Conservation (phyloP, 768 basidiomycete genomes). For the Mrakia gelida region DNA sequence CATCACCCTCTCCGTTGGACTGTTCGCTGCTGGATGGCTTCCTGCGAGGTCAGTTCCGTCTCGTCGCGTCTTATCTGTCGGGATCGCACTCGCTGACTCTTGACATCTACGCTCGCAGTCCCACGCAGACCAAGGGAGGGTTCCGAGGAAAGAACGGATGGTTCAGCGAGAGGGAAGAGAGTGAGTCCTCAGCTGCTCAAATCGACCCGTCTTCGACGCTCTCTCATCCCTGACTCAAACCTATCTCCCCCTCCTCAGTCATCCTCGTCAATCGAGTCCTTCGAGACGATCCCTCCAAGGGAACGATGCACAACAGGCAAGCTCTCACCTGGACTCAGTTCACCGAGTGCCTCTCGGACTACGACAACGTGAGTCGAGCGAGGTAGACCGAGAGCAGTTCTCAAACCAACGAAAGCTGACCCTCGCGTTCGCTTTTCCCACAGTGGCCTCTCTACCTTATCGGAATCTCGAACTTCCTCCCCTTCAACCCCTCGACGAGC, state of each 20-base stretch:
- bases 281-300: constrained; percentile 63
- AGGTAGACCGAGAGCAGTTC: no score
- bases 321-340: constrained; percentile 55
- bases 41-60: background rate
- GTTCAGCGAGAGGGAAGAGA: constrained; percentile 66
- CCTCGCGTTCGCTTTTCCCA: no score
- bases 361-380: constrained; percentile 46
- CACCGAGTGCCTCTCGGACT: constrained; percentile 55
- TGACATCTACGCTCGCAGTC: constrained; percentile 34
- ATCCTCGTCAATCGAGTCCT: constrained; percentile 64
- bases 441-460: constrained; percentile 59
- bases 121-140: constrained; percentile 61
- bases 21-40: constrained; percentile 44
- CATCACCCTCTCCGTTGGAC: constrained; percentile 53
- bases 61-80: background rate
- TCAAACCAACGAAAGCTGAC: no score
- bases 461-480: constrained; percentile 47
- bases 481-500: constrained; percentile 50
- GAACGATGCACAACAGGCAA: constrained; percentile 66
- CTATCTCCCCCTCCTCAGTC: constrained; percentile 14
- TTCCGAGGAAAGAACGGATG: constrained; percentile 58
- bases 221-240: background rate
- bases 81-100: no score
- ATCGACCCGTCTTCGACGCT: background rate
- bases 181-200: background rate